Evolutionary conservation across 2,329 filamentous ascomycete genomes (phyloP).

Genomic region (Boeremia lycopersici): DNA sequence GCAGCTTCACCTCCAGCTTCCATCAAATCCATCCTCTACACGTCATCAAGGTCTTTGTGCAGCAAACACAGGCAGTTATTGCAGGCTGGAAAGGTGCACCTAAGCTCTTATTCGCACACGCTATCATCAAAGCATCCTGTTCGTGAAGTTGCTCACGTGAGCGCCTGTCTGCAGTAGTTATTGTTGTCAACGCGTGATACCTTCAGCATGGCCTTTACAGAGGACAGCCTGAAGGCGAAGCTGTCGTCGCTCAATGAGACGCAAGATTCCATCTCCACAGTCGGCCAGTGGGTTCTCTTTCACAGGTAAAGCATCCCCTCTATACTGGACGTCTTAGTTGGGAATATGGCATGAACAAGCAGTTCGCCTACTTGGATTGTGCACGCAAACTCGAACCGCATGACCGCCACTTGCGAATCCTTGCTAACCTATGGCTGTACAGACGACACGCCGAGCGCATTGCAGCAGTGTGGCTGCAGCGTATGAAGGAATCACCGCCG

Average conservation of each 20-base stretch:
- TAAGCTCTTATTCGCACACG: conserved; percentile 1
- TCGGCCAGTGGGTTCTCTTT: conserved; percentile 99
- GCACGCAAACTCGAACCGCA: background rate
- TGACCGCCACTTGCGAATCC: background rate
- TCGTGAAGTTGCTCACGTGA: conserved; percentile 31
- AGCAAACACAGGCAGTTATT: conserved; percentile 15
- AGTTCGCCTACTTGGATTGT: background rate
- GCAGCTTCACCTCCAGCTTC: conserved; percentile 25
- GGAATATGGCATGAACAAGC: conserved; percentile 9
- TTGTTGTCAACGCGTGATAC: conserved; percentile 31
- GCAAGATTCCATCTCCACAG: conserved; percentile 94
- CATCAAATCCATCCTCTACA: conserved; percentile 22
- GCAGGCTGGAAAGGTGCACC: conserved; percentile 13
- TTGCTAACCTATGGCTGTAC: conserved; percentile 27
- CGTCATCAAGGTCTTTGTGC: conserved; percentile 27
- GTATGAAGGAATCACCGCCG: conserved; percentile 83
- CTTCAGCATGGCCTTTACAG: conserved; percentile 82
- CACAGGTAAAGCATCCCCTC: conserved; percentile 70
- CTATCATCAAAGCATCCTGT: conserved; percentile 2
- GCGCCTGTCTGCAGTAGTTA: conserved; percentile 23
- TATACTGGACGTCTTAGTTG: background rate
- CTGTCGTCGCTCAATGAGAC: conserved; percentile 95
- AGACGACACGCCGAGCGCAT: conserved; percentile 93
- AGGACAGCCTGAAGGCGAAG: conserved; percentile 94
- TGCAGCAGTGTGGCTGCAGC: conserved; percentile 88